Evolutionary conservation across 305 asterid genomes (phyloP).

Genomic region (Fraxinus baroniana): DNA sequence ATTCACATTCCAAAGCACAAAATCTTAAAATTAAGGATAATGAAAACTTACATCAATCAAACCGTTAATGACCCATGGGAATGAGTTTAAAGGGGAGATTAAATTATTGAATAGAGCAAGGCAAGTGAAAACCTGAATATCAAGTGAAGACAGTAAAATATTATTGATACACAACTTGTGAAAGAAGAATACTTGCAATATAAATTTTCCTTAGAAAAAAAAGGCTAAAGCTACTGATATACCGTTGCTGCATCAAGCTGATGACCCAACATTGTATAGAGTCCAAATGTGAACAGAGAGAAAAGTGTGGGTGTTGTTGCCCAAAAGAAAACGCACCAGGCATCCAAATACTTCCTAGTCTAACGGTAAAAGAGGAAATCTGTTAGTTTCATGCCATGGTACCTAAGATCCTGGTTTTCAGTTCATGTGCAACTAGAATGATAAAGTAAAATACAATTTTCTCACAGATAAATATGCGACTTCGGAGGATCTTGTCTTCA

Average conservation of each 20-base stretch:
- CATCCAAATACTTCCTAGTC: constrained; percentile 97
- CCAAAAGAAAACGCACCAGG: constrained; percentile 99
- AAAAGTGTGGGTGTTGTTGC: constrained; percentile 99
- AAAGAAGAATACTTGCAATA: background rate
- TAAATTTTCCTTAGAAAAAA: constrained; percentile 6
- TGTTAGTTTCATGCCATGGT: background rate
- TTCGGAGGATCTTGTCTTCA: constrained; percentile 85
- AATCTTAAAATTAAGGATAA: constrained; percentile 19
- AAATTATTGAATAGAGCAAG: constrained; percentile 89
- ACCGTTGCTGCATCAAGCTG: constrained; percentile 99
- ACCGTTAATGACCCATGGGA: constrained; percentile 99
- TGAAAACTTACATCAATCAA: constrained; percentile 77
- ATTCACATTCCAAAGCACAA: constrained; percentile 1
- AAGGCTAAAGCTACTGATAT: constrained; percentile 26
- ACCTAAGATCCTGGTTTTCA: background rate
- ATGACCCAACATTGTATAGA: constrained; percentile 81
- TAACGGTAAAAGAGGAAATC: constrained; percentile 22
- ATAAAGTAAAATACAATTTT: constrained; percentile 20
- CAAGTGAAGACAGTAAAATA: constrained; percentile 16
- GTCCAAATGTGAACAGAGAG: constrained; percentile 92
- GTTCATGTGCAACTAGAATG: background rate
- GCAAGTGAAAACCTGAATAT: constrained; percentile 94
- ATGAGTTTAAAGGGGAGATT: constrained; percentile 93
- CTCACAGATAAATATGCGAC: constrained; percentile 77
- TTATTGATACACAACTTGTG: background rate